Percentiles rank a stretch among this genome's conserved stretches.
Conservation (phyloP, 2,329 filamentous ascomycete genomes). For the Fusarium concolor region DNA sequence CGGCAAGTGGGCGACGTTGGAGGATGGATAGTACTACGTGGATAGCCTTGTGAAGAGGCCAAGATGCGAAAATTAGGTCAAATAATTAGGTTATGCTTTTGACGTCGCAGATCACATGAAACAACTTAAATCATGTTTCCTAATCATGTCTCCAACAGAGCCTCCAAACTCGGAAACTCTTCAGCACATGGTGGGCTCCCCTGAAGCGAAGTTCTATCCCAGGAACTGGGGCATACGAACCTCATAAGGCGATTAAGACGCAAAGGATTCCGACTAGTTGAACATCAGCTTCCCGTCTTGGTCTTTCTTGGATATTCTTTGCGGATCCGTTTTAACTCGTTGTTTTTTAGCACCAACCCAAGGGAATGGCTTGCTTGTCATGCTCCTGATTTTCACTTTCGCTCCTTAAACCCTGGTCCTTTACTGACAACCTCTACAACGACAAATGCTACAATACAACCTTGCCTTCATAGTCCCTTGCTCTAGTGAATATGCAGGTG, state of each 20-base stretch:
- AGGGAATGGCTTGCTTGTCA: background rate
- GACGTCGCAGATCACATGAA: slow-evolving; percentile 2
- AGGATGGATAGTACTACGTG: background rate
- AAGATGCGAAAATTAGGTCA: background rate
- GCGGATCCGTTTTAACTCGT: background rate
- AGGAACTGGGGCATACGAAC: background rate
- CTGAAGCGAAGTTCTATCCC: slow-evolving; percentile 1
- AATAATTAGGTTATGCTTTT: background rate
- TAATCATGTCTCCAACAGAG: background rate
- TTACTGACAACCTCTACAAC: slow-evolving; percentile 2
- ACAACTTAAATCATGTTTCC: slow-evolving; percentile 5
- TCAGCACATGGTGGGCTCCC: background rate
- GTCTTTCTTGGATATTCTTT: slow-evolving; percentile 1
- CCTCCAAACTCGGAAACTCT: background rate
- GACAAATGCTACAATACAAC: background rate
- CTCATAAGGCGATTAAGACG: slow-evolving; percentile 1
- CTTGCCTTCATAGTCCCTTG: slow-evolving; percentile 5
- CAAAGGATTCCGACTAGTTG: background rate
- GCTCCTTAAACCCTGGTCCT: background rate
- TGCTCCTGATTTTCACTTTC: background rate
- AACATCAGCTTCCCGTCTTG: slow-evolving; percentile 1
- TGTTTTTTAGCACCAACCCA: background rate
- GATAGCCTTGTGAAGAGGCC: background rate
- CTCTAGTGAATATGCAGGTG: slow-evolving; percentile 17
- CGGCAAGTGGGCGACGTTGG: slow-evolving; percentile 9